These are phyloP conservation scores for Colletotrichum australisinense DNA, from an alignment of 2,329 filamentous ascomycete genomes.

Conservation along the genomic window DNA sequence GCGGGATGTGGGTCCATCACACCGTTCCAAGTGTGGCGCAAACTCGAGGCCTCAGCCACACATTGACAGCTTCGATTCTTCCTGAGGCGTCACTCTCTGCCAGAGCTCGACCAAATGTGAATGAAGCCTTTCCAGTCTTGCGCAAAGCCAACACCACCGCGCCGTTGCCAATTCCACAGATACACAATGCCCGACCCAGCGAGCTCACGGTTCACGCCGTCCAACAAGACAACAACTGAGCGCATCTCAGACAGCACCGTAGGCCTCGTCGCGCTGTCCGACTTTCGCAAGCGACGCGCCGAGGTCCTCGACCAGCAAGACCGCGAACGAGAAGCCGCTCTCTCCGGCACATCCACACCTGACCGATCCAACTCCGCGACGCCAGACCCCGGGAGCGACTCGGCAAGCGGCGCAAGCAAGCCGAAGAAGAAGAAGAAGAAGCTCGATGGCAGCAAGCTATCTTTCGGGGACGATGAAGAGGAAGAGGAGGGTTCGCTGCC, in stretches of 20 bases:
- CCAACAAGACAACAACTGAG: conserved; percentile 82
- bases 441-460: conserved; percentile 61
- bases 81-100: background rate
- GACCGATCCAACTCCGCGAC: conserved; percentile 61
- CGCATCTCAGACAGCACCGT: conserved; percentile 88
- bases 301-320: conserved; percentile 94
- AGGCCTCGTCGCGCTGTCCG: conserved; percentile 89
- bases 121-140: background rate
- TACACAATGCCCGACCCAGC: conserved; percentile 54
- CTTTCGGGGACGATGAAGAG: conserved; percentile 78
- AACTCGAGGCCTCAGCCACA: background rate
- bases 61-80: conserved; percentile 2
- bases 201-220: conserved; percentile 76
- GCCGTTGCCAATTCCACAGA: background rate
- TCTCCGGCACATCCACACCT: conserved; percentile 58
- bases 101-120: background rate
- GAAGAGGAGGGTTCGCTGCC: conserved; percentile 56
- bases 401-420: conserved; percentile 42
- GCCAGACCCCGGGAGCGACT: conserved; percentile 54
- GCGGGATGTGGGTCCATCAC: conserved; percentile 20
- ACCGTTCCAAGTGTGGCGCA: background rate
- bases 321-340: conserved; percentile 76
- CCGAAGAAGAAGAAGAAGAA: conserved; percentile 60
- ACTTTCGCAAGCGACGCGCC: conserved; percentile 95
- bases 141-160: background rate